Conservation (phyloP, 2,329 filamentous ascomycete species). For the Colletotrichum sp. region DNA sequence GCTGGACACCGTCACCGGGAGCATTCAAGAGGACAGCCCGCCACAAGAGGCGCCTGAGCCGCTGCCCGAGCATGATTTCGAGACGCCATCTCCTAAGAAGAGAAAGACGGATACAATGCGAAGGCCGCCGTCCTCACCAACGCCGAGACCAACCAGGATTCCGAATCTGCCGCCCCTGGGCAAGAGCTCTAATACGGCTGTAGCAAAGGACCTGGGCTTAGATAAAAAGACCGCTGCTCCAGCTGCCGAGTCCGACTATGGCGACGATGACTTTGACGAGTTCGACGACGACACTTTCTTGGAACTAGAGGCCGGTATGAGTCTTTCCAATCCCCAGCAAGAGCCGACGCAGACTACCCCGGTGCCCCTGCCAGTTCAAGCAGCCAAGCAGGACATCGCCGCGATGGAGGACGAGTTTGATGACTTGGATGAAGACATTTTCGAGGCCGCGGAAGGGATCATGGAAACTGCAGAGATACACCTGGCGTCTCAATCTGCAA, state of each 20-base stretch:
- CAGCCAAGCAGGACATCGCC: neutral
- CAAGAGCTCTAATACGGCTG: neutral
- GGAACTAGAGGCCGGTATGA: conserved; percentile 54
- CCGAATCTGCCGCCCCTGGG: neutral
- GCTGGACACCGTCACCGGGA: conserved; percentile 66
- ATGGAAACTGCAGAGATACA: conserved; percentile 25
- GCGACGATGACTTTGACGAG: conserved; percentile 61
- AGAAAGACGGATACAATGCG: conserved; percentile 22
- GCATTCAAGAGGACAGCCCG: conserved; percentile 49
- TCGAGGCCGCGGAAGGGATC: conserved; percentile 51
- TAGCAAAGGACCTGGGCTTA: neutral
- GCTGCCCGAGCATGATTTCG: conserved; percentile 12
- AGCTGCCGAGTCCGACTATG: conserved; percentile 52
- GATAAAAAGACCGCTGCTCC: neutral
- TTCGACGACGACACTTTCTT: conserved; percentile 65
- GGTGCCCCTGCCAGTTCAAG: neutral
- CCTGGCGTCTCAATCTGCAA: conserved; percentile 3
- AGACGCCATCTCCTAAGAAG: conserved; percentile 52
- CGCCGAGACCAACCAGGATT: neutral
- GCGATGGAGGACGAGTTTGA: conserved; percentile 65
- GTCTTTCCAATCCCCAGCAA: conserved; percentile 27
- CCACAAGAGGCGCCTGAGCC: conserved; percentile 31
- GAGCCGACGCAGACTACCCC: neutral
- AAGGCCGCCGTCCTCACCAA: conserved; percentile 22
- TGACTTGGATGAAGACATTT: conserved; percentile 68